Evolutionary conservation across 148 eudicot species (phyloP), one percentile per base, ranked within the genome.

Genomic region (Pharnaceum exiguum): DNA sequence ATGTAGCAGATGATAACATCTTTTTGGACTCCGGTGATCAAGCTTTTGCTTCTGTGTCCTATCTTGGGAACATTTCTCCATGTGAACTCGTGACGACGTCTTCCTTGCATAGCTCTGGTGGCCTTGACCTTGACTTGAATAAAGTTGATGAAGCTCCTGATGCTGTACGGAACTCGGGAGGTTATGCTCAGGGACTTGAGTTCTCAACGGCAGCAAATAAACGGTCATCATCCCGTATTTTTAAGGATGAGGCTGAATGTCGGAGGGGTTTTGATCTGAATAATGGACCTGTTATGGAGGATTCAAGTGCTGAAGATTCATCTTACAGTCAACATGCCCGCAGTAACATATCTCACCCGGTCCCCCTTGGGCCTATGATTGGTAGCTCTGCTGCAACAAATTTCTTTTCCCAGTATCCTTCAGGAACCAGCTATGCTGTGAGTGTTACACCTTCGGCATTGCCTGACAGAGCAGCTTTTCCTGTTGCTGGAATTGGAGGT

Each of bases 201-300:
- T 38, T 51, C 46, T 37, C 78, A 50, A 18, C 40, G 39, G 45
- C 63, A 21, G 69, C 81, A 29, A 42, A 38, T 31, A 71, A 65
- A 45, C 22, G 75, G 22, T 43, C 60, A 16, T 24, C 66, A 59
- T 61, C 76, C 26, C 65, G 67, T 53, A 72, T 70, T 30, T 60
- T 67, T 47, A 66, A 67, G 32, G 58, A 59, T 28, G 80, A 70
- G 52, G 52, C 69, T 21, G 80, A 66, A 52, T 39, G 71, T 49
- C 67, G 71, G 32, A 79, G 86, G 74, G 86, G 71, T 72, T 88
- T 93, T 60, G 99, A 93, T 68, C 74, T 93, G 74, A 93, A 91
- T 66, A 61, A 79, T 68, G 96, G 96, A 21, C 99, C 99, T 59
- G 75, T 70, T 16, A 55, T 54, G 5, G 96, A 93, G 59, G 95